phyloP scores from a whole-genome alignment of 345 rosid species.

The Chamaenerion angustifolium region DNA sequence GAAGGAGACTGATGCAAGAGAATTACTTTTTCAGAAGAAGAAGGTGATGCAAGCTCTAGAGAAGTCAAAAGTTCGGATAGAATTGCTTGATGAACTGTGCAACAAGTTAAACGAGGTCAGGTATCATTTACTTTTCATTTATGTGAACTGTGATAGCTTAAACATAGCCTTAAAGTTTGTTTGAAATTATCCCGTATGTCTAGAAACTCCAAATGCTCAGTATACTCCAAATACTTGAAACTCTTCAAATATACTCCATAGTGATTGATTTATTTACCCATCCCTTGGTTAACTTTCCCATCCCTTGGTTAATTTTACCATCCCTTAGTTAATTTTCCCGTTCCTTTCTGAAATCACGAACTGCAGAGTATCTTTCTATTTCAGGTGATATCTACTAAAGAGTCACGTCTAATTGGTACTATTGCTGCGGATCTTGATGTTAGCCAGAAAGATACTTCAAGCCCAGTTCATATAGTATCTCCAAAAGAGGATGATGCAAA shows the following conservation, averaged over 20 bases:
- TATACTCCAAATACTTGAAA: too few species aligned
- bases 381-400: slow-evolving; percentile 73
- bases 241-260: too few species aligned
- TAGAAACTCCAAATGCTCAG: too few species aligned
- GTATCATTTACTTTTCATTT: too few species aligned
- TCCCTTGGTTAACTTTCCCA: too few species aligned
- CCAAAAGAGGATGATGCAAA: slow-evolving; percentile 28
- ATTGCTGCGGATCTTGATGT: slow-evolving; percentile 46
- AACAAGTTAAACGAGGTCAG: slow-evolving; percentile 69
- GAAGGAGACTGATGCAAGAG: slow-evolving; percentile 67
- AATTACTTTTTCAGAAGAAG: slow-evolving; percentile 70
- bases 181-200: not conserved
- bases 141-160: too few species aligned
- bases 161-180: not conserved
- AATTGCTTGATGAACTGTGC: slow-evolving; percentile 53
- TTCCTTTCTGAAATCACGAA: not conserved
- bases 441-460: slow-evolving; percentile 22
- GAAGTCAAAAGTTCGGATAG: slow-evolving; percentile 60
- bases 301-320: not conserved
- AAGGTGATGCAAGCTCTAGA: slow-evolving; percentile 72
- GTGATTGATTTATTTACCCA: too few species aligned
- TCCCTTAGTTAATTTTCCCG: too few species aligned
- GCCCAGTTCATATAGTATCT: slow-evolving; percentile 47
- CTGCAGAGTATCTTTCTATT: slow-evolving; percentile 17
- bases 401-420: slow-evolving; percentile 58